Conservation (phyloP, 2,329 filamentous ascomycete species). For the Cladosporium phlei region DNA sequence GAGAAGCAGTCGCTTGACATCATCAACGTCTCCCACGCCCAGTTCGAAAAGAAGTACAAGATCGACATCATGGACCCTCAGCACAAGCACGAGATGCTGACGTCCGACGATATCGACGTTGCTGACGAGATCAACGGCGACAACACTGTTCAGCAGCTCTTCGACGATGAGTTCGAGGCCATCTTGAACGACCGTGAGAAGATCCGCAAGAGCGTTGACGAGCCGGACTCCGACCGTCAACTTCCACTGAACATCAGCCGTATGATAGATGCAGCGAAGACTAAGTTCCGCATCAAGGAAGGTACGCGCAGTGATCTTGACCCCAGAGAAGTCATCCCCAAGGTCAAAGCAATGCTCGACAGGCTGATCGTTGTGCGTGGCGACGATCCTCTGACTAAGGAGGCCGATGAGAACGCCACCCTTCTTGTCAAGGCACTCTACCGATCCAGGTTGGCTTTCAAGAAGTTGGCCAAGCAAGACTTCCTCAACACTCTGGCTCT, state of each 20-base stretch:
- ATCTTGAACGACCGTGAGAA: constrained; percentile 69
- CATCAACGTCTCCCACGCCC: constrained; percentile 70
- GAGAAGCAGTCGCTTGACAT: constrained; percentile 89
- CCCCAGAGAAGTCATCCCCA: constrained; percentile 79
- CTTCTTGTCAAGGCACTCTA: constrained; percentile 88
- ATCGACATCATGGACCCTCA: constrained; percentile 78
- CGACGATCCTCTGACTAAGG: constrained; percentile 70
- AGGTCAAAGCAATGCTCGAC: constrained; percentile 68
- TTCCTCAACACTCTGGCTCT: constrained; percentile 87
- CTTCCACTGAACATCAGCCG: constrained; percentile 86
- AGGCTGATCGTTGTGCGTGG: constrained; percentile 83
- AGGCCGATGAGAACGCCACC: constrained; percentile 85
- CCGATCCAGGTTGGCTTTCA: constrained; percentile 85
- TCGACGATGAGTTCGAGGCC: constrained; percentile 84
- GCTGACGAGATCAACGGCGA: constrained; percentile 83
- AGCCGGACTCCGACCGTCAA: constrained; percentile 81
- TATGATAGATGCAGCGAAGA: constrained; percentile 84
- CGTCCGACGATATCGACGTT: constrained; percentile 72
- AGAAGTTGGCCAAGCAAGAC: constrained; percentile 81
- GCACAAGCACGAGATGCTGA: constrained; percentile 48
- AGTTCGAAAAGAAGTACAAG: constrained; percentile 76
- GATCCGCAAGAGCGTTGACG: constrained; percentile 65
- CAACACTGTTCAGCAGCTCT: constrained; percentile 74
- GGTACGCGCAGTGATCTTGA: constrained; percentile 82
- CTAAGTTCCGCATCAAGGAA: constrained; percentile 85